These are phyloP conservation scores for Morella rubra DNA, from an alignment of 306 rosid species.

Conservation along the genomic window DNA sequence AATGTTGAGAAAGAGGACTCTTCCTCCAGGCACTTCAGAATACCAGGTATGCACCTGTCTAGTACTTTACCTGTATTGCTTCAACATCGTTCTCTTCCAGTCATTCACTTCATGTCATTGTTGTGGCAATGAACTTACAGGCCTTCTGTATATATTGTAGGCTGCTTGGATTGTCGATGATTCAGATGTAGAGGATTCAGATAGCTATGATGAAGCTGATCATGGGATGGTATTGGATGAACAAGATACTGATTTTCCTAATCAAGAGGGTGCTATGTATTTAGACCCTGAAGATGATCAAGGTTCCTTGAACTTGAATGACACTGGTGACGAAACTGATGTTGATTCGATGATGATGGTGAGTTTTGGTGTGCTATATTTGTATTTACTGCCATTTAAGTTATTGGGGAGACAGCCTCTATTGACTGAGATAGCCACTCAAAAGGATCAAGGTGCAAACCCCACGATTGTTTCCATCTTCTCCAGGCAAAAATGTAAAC, in stretches of 20 bases:
- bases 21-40: slow-evolving; percentile 89
- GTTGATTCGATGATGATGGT: slow-evolving; percentile 90
- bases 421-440: neutral
- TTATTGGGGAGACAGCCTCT: neutral
- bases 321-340: slow-evolving; percentile 79
- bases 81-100: slow-evolving; percentile 8
- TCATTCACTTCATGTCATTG: slow-evolving; percentile 1
- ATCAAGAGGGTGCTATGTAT: slow-evolving; percentile 39
- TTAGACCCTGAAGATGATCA: slow-evolving; percentile 61
- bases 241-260: slow-evolving; percentile 40
- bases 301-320: slow-evolving; percentile 57
- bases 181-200: slow-evolving; percentile 60
- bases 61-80: neutral
- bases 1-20: slow-evolving; percentile 50
- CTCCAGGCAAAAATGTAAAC: neutral
- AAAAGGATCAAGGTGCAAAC: neutral
- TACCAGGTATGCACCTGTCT: slow-evolving; percentile 62
- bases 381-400: neutral
- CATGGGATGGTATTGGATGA: slow-evolving; percentile 78
- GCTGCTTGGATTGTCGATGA: slow-evolving; percentile 84
- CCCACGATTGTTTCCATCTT: neutral
- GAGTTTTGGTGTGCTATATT: slow-evolving; percentile 30
- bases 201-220: slow-evolving; percentile 49
- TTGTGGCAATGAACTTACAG: slow-evolving; percentile 9
- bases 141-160: slow-evolving; percentile 43